Evolutionary conservation across 1,284 basidiomycete genomes (phyloP), one percentile per base, ranked within the genome.

Genomic region (Malassezia caprae): DNA sequence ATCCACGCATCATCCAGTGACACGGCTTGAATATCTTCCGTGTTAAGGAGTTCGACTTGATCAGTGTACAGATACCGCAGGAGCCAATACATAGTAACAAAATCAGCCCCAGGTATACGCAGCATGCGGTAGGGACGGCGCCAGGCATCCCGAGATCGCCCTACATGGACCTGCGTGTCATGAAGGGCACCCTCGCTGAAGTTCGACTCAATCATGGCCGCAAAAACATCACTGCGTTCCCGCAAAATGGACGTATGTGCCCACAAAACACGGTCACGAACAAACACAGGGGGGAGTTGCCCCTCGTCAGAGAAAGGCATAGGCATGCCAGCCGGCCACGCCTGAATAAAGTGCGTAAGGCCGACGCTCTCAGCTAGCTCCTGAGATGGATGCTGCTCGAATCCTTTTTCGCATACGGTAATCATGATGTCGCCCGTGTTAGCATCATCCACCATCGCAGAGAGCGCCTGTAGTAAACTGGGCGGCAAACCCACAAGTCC

Each of bases 31-130:
- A 70, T 64, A n/a, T 72, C 70, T 47, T 73, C 64, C 27, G 51
- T 45, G 11, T 57, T 55, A 7, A 62, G 55, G 43, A 71, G 77
- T 2, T 67, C 60, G 28, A 79, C 71, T 48, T 77, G 71, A 66
- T 87, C 85, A 2, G 84, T 83, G 67, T 88, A 89, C 34, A 87
- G 82, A 76, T 82, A 88, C 62, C 86, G 86, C 49, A 89, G 75
- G 48, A 89, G 76, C 86, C 86, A 88, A 70, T 87, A 88, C 3
- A 87, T 81, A 0, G 86, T 87, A 45, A 83, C 80, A 63, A 85
- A 90, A 61, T 86, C 85, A 8, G 85, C 85, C 72, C 89, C 87
- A 63, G 87, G 84, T 10, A 89, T 84, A 24, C 84, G 76, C 40
- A 88, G 76, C 1, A 82, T 83, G 65, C 67, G 59, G 8, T 53